Evolutionary conservation across 1,284 basidiomycete species (phyloP).

Genomic region (Schizophyllum amplum): DNA sequence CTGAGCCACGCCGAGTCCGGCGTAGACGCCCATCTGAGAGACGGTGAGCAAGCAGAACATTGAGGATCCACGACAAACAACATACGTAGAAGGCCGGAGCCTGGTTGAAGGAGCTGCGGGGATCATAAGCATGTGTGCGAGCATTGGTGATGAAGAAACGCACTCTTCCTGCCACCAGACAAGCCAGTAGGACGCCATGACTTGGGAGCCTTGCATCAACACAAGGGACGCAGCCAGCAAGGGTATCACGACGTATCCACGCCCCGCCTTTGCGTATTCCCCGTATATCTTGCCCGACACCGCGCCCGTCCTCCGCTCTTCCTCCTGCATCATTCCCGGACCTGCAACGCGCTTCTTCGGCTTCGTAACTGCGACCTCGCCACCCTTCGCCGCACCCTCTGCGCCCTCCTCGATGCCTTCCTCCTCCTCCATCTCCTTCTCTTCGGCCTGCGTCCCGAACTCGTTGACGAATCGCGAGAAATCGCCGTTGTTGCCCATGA

Average conservation of each 20-base stretch:
- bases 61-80: constrained; percentile 19
- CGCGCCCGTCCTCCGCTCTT: constrained; percentile 19
- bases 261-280: constrained; percentile 46
- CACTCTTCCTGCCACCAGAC: background rate
- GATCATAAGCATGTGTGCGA: background rate
- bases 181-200: constrained; percentile 61
- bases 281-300: constrained; percentile 35
- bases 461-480: constrained; percentile 69
- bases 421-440: constrained; percentile 17
- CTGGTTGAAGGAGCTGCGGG: background rate
- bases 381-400: constrained; percentile 13
- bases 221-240: constrained; percentile 41
- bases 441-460: constrained; percentile 37
- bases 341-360: background rate
- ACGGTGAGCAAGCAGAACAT: no score
- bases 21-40: constrained; percentile 28
- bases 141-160: no score
- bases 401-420: constrained; percentile 15
- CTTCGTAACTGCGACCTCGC: background rate
- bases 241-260: constrained; percentile 46
- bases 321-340: constrained; percentile 10
- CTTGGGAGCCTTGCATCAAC: constrained; percentile 49
- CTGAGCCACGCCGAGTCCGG: constrained; percentile 42
- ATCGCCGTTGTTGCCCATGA: constrained; percentile 56
- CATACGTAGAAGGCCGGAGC: background rate